Evolutionary conservation across 148 eudicot genomes (phyloP).

Genomic region (Silene uniflora): DNA sequence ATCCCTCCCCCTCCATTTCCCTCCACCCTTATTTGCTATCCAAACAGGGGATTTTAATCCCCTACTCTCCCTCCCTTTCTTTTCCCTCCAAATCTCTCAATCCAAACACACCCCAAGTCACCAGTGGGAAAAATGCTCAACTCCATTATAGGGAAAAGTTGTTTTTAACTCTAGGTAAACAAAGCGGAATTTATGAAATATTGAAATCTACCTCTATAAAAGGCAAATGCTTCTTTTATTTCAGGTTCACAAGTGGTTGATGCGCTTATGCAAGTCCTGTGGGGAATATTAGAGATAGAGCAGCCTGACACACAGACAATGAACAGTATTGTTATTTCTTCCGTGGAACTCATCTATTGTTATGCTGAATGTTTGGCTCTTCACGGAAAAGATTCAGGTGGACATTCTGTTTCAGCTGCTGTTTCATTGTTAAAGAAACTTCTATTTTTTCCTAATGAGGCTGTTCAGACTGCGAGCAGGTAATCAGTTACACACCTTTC

Average conservation of each 20-base stretch:
- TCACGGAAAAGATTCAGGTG: slow-evolving; percentile 62
- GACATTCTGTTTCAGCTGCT: slow-evolving; percentile 76
- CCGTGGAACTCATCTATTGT: slow-evolving; percentile 94
- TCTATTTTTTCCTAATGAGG: slow-evolving; percentile 81
- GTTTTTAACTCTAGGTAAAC: neutral
- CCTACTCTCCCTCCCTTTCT: too few species aligned
- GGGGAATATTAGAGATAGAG: slow-evolving; percentile 98
- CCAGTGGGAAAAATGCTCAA: neutral
- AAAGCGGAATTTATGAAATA: neutral
- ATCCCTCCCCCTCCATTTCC: too few species aligned
- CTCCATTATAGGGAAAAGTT: too few species aligned
- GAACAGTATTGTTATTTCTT: slow-evolving; percentile 85
- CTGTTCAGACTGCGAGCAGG: slow-evolving; percentile 99
- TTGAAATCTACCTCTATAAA: neutral
- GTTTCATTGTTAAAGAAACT: slow-evolving; percentile 71
- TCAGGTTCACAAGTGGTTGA: slow-evolving; percentile 90
- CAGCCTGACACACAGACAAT: slow-evolving; percentile 97
- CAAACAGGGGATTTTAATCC: too few species aligned
- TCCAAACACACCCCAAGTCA: too few species aligned
- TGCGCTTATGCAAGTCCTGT: slow-evolving; percentile 93
- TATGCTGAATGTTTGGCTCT: slow-evolving; percentile 97
- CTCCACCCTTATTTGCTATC: too few species aligned
- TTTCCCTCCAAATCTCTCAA: too few species aligned
- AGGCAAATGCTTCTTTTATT: slow-evolving; percentile 11
- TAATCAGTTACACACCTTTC: slow-evolving; percentile 23